Evolutionary conservation across 495 filamentous ascomycete genomes (phyloP), one percentile per base, ranked within the genome.

Genomic region (Echria macrotheca): DNA sequence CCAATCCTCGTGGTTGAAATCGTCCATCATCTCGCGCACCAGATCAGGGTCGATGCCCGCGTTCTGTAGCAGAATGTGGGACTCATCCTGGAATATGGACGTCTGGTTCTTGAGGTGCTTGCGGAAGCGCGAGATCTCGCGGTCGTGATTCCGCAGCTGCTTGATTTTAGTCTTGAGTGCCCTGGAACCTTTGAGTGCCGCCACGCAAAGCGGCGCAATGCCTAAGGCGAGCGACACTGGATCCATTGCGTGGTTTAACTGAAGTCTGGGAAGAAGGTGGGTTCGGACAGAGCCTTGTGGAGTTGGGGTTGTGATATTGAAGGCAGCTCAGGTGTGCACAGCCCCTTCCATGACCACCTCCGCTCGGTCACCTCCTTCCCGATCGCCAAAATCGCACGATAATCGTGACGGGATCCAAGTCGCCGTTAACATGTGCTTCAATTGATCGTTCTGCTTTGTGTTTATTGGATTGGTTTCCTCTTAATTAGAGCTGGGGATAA

Each of bases 1-100:
- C 46, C 46, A 49, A 14, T 39, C 18, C 21, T 26, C 23, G 22
- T 49, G 46, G 3, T 18, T 12, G 36, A 25, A 25, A 19, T 49
- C 35, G 17, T 40, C 11, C 8, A 49, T 5, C 46, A 49, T 49
- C 4, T 12, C 7, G 12, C 4, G 33, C 3, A 25, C 36, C 1
- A 40, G 10, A 15, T 7, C 12, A 2, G n/a, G 11, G 3, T 39
- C 19, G 10, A 49, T 8, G 18, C 39, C 39, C 11, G 39, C 21
- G 9, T 10, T 11, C 11, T 24, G 39, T 1, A 43, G 39, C 6
- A 43, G 39, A 17, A 43, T 18, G 11, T 43, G 18, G 3, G 18
- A 43, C 21, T 43, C 39, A 25, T 29, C 33, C 11, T 21, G 36
- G 17, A 49, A 49, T 0, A 39, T 17, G 9, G 46, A 24, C 23